phyloP scores from a whole-genome alignment of 1,139 yeast genomes.

The Suhomyces ambrosiae region DNA sequence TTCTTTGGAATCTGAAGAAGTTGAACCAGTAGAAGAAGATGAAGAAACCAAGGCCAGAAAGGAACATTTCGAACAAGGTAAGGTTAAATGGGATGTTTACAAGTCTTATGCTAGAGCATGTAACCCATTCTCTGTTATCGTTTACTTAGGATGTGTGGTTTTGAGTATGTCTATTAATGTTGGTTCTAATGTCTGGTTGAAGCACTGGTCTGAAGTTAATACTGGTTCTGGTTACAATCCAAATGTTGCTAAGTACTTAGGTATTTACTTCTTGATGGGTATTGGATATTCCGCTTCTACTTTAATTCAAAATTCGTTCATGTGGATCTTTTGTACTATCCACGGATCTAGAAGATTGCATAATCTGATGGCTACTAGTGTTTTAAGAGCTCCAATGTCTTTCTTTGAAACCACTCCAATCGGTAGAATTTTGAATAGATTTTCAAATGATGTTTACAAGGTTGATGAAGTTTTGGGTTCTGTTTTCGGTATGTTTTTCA shows the following conservation, averaged over 20 bases:
- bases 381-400: slow-evolving; percentile 92
- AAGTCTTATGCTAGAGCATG: slow-evolving; percentile 84
- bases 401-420: slow-evolving; percentile 97
- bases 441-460: slow-evolving; percentile 90
- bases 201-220: slow-evolving; percentile 95
- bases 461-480: slow-evolving; percentile 87
- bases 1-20: slow-evolving; percentile 42
- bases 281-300: slow-evolving; percentile 58
- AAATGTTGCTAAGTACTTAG: slow-evolving; percentile 64
- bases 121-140: slow-evolving; percentile 65
- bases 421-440: slow-evolving; percentile 91
- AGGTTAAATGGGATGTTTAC: slow-evolving; percentile 90
- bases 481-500: slow-evolving; percentile 80
- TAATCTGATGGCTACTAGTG: slow-evolving; percentile 74
- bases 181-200: slow-evolving; percentile 80
- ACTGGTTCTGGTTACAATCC: slow-evolving; percentile 72
- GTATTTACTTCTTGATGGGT: slow-evolving; percentile 77
- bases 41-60: slow-evolving; percentile 48
- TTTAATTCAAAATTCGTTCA: slow-evolving; percentile 66
- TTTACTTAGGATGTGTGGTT: slow-evolving; percentile 56
- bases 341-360: slow-evolving; percentile 81
- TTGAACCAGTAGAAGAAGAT: slow-evolving; percentile 46
- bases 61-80: slow-evolving; percentile 91
- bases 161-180: slow-evolving; percentile 58
- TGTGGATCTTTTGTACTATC: slow-evolving; percentile 85